A percentile compares a stretch with the other conserved stretches of the same genome.
phyloP scores from a whole-genome alignment of 768 basidiomycete genomes.

The Leccinum disarticulatum region DNA sequence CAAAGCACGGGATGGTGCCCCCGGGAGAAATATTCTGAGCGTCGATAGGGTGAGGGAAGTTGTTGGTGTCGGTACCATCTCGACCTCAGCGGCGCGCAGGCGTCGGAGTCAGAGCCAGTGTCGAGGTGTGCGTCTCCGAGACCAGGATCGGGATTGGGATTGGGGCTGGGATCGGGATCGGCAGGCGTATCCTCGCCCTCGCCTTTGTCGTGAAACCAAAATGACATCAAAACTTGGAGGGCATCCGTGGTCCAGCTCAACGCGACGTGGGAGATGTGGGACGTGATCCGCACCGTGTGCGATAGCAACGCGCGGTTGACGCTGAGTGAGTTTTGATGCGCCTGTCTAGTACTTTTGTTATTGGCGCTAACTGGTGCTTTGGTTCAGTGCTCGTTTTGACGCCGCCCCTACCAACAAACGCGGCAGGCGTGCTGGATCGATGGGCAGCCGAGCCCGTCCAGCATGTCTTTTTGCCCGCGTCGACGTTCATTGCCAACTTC shows the following conservation, averaged over 20 bases:
- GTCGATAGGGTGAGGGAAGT: conserved; percentile 59
- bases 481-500: conserved; percentile 90
- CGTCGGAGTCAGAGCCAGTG: background rate
- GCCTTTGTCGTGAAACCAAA: conserved; percentile 24
- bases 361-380: background rate
- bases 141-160: background rate
- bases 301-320: conserved; percentile 76
- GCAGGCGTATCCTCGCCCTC: background rate
- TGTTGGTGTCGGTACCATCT: conserved; percentile 50
- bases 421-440: conserved; percentile 72
- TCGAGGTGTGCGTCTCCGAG: conserved; percentile 20
- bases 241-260: conserved; percentile 59
- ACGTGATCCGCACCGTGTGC: conserved; percentile 87
- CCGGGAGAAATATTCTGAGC: conserved; percentile 53
- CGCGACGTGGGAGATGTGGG: conserved; percentile 98
- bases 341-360: background rate
- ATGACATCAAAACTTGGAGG: conserved; percentile 26
- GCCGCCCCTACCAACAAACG: conserved; percentile 77
- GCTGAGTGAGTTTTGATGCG: conserved; percentile 62
- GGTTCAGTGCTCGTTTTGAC: conserved; percentile 84
- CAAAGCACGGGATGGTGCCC: conserved; percentile 50
- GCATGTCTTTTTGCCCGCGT: conserved; percentile 84
- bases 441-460: conserved; percentile 96
- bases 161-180: background rate
- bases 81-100: background rate